Conservation (phyloP, 768 basidiomycete genomes). For the Rickenella mellea region DNA sequence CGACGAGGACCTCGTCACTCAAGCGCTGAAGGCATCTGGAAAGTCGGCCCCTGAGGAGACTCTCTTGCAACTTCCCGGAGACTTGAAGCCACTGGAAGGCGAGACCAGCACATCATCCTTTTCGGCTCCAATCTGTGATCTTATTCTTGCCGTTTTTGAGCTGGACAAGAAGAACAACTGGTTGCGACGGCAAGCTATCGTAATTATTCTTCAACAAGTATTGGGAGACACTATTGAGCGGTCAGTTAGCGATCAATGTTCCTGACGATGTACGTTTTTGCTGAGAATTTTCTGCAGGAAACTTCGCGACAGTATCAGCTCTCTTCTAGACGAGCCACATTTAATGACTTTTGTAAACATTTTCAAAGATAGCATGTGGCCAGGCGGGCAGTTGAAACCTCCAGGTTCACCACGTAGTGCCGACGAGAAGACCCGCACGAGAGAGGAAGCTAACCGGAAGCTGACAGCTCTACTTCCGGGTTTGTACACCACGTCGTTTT, state of each 20-base stretch:
- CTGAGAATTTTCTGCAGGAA: slow-evolving; percentile 41
- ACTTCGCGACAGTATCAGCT: slow-evolving; percentile 69
- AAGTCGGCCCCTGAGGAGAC: slow-evolving; percentile 59
- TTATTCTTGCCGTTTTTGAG: slow-evolving; percentile 89
- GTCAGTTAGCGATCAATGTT: slow-evolving; percentile 33
- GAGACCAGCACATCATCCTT: slow-evolving; percentile 87
- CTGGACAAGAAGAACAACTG: slow-evolving; percentile 95
- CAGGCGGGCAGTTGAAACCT: slow-evolving; percentile 65
- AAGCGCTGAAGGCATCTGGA: slow-evolving; percentile 65
- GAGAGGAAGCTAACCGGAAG: slow-evolving; percentile 84
- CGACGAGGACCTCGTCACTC: slow-evolving; percentile 79
- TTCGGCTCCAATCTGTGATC: slow-evolving; percentile 88
- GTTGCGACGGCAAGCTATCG: slow-evolving; percentile 90
- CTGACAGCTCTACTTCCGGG: slow-evolving; percentile 89
- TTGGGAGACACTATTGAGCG: slow-evolving; percentile 93
- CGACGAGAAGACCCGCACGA: slow-evolving; percentile 72
- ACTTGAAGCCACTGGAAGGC: slow-evolving; percentile 73
- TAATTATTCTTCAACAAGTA: slow-evolving; percentile 93
- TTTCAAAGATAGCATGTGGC: slow-evolving; percentile 77
- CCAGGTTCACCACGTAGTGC: slow-evolving; percentile 56
- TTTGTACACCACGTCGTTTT: slow-evolving; percentile 18
- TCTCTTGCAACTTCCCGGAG: slow-evolving; percentile 63
- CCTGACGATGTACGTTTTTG: slow-evolving; percentile 6
- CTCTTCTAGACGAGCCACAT: slow-evolving; percentile 57
- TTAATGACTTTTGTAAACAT: slow-evolving; percentile 54